Evolutionary conservation across 2,329 filamentous ascomycete genomes (phyloP), one percentile per base, ranked within the genome.

Genomic region (Furcasterigmium sp.): DNA sequence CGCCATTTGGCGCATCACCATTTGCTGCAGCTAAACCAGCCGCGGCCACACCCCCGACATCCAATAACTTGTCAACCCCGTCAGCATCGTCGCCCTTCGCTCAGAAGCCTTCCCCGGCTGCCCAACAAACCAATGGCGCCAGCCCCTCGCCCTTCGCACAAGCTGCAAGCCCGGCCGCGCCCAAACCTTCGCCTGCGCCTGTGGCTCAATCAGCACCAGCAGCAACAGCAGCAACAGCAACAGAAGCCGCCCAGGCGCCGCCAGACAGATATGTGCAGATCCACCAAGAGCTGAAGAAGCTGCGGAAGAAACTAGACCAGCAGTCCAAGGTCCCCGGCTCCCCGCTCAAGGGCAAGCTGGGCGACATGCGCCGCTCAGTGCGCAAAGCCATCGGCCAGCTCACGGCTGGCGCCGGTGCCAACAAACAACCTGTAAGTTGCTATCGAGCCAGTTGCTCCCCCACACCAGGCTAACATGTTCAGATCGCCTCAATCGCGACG

Each of bases 371-470:
- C 32, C 73, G 87, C 46, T 76, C 82, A 34, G 81, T 93, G 42
- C 76, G 78, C 30, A 85, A 84, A 54, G 81, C 76, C 15, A 75
- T 91, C 43, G 87, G 88, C 7, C 87, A 93, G 58, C 65, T 90
- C 21, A 84, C 82, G 2, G 75, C 75, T 30, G 83, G 78, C 44
- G 82, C 77, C 52, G 76, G 75, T 10, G 74, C 73, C 18, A 89
- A 89, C 53, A 52, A 54, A 3, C 55, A 59, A 30, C 60, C 62
- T 30, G 67, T 69, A 60, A 56, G 66, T 58, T 9, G n/a, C 15
- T n/a, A 18, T 23, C 39, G 15, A 18, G 36, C 29, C 25, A 9
- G 8, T 34, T n/a, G 14, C 19, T 26, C 18, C 19, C 19, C 3
- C 8, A 19, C 8, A 15, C 20, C 19, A 35, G 18, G 32, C 42